Evolutionary conservation across 176 grass and related monocot species (phyloP).

Genomic region (Aegilops umbellulata): DNA sequence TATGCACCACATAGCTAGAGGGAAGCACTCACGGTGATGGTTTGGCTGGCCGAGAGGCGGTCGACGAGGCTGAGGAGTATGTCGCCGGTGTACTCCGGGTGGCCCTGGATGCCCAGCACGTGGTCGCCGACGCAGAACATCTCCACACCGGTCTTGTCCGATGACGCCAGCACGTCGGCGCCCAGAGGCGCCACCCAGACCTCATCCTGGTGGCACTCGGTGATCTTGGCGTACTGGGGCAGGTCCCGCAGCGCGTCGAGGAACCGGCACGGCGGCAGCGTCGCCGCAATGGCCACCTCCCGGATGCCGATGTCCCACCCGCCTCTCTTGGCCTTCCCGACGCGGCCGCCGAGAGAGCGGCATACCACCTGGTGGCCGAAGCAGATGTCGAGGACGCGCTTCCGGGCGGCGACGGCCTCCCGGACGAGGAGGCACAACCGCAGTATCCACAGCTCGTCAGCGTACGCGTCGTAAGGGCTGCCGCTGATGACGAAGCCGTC

Average conservation of each 20-base stretch:
- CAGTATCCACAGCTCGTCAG: constrained; percentile 65
- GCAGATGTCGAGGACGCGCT: constrained; percentile 78
- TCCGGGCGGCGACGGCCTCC: constrained; percentile 47
- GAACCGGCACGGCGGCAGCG: constrained; percentile 32
- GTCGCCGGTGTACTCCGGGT: constrained; percentile 89
- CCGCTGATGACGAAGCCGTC: constrained; percentile 93
- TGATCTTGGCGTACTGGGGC: constrained; percentile 50
- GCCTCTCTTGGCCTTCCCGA: constrained; percentile 36
- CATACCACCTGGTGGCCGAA: constrained; percentile 96
- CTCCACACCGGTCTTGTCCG: constrained; percentile 67
- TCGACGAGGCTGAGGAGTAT: constrained; percentile 73
- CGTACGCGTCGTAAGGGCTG: constrained; percentile 75
- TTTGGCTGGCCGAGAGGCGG: constrained; percentile 46
- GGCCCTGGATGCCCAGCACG: constrained; percentile 82
- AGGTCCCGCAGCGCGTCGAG: constrained; percentile 33
- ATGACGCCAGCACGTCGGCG: constrained; percentile 70
- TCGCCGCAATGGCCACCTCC: constrained; percentile 47
- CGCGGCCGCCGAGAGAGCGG: constrained; percentile 68
- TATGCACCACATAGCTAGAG: not conserved
- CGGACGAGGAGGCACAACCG: constrained; percentile 62
- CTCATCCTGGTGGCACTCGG: constrained; percentile 84
- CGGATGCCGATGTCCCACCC: constrained; percentile 82
- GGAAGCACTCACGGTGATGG: constrained; percentile 53
- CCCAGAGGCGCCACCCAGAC: constrained; percentile 74
- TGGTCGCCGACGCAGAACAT: constrained; percentile 68